Base-by-base conservation (phyloP, 2,329 filamentous ascomycete species). In the Epichloe glyceriae region DNA sequence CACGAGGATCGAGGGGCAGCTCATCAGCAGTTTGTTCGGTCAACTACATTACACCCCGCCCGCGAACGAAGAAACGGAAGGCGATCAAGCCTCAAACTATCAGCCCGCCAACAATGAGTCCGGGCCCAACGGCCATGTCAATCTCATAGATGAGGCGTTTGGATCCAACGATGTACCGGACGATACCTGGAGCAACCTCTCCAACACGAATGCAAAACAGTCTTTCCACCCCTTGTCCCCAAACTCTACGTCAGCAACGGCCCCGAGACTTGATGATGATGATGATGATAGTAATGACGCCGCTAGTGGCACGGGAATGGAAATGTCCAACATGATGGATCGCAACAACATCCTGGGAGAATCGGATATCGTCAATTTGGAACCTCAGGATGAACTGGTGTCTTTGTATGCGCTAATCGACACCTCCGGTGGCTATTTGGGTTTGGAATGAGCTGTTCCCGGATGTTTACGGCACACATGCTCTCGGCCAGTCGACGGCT, bases 11-110 rank as follows among this genome's bases (percentile, higher is more conserved):
- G 60, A 62, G 26, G 53, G 57, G 1, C 37, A 54, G 22, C 53
- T 60, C 3, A 57, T 63, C 4, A 57, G 56, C 11, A 55, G 54
- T 15, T 45, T 63, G 0, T 62, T 62, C 26, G 61, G 61, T 5
- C 57, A 53, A 10, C 50, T 63, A 7, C 55, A 61, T 12, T 55
- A 50, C 19, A 45, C 41, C 5, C 41, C 47, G 4, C 47, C 33
- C 7, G 41, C n/a, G 11, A 44, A 50, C 14, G 30, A 44, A 22
- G 26, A 3, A 12, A 2, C 43, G n/a, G 19, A 12, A 10, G 30
- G 14, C 17, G 11, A 22, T 3, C n/a, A 41, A 14, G 4, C 19
- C 8, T 39, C 37, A 6, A 22, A 5, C 12, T 37, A 43, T 41
- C 39, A 37, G 7, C 5, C 47, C 12, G n/a, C 19, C 10, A 26